Evolutionary conservation across 2,329 filamentous ascomycete genomes (phyloP).

Genomic region (Ophiostoma quercus): DNA sequence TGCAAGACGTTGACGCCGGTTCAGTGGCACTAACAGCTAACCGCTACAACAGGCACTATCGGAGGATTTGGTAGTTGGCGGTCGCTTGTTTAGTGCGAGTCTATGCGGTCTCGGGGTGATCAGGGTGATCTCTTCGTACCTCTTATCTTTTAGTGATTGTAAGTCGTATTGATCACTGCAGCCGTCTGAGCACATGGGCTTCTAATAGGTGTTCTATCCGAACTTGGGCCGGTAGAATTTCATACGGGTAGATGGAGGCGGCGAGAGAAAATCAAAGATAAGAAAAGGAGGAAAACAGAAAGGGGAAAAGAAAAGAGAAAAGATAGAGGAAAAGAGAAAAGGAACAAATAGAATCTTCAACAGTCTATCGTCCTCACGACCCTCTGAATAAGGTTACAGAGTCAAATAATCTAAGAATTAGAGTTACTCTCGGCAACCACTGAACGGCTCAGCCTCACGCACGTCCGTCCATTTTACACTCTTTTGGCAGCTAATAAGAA

Average conservation of each 20-base stretch:
- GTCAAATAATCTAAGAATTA: background rate
- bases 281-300: too few relatives aligned
- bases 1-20: background rate
- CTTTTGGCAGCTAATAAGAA: background rate
- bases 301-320: background rate
- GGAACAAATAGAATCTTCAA: background rate
- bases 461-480: background rate
- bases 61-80: background rate
- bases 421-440: background rate
- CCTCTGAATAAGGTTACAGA: background rate
- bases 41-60: background rate
- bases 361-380: background rate
- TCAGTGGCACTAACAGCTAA: background rate
- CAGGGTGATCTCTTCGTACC: too few relatives aligned
- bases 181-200: too few relatives aligned
- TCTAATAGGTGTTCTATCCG: too few relatives aligned
- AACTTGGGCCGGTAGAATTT: too few relatives aligned
- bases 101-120: background rate
- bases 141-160: too few relatives aligned
- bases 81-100: background rate
- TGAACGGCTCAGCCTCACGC: constrained; percentile 1
- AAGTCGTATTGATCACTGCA: too few relatives aligned
- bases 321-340: background rate
- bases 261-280: too few relatives aligned
- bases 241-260: too few relatives aligned